phyloP scores from a whole-genome alignment of 371 early-diverging fungal genomes.

The Mucor lusitanicus region DNA sequence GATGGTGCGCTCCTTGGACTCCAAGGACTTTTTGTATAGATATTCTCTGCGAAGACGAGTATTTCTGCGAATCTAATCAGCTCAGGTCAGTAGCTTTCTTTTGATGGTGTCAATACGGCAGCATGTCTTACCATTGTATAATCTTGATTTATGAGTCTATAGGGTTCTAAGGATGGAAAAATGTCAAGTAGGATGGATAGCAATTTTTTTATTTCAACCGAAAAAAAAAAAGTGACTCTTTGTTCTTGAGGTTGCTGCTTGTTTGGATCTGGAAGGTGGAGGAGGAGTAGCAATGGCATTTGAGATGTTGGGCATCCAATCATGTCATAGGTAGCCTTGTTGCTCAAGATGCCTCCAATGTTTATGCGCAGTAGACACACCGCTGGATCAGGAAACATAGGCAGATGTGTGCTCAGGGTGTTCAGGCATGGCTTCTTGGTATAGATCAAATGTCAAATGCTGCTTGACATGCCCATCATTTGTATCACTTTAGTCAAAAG shows the following conservation, averaged over 20 bases:
- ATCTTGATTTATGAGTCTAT: background rate
- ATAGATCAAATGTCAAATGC: too few species aligned
- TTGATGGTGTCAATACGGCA: background rate
- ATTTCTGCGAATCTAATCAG: conserved; percentile 74
- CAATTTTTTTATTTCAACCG: background rate
- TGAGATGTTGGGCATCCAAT: background rate
- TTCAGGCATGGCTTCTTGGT: too few species aligned
- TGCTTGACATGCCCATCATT: too few species aligned
- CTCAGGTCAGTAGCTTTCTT: background rate
- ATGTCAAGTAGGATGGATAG: background rate
- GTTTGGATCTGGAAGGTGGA: background rate
- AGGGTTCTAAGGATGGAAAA: background rate
- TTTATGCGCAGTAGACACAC: background rate
- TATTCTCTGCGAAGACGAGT: conserved; percentile 90
- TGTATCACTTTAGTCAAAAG: too few species aligned
- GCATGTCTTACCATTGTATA: background rate
- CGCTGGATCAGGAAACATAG: background rate
- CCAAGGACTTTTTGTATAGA: conserved; percentile 92
- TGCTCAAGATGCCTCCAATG: background rate
- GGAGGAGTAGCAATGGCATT: too few species aligned
- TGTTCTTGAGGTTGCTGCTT: background rate
- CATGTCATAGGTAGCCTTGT: background rate
- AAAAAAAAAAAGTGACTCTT: background rate
- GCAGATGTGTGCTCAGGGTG: background rate
- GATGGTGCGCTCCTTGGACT: conserved; percentile 86